Evolutionary conservation across 441 rosid species (phyloP).

Genomic region (Euphorbia schlechtendalii): DNA sequence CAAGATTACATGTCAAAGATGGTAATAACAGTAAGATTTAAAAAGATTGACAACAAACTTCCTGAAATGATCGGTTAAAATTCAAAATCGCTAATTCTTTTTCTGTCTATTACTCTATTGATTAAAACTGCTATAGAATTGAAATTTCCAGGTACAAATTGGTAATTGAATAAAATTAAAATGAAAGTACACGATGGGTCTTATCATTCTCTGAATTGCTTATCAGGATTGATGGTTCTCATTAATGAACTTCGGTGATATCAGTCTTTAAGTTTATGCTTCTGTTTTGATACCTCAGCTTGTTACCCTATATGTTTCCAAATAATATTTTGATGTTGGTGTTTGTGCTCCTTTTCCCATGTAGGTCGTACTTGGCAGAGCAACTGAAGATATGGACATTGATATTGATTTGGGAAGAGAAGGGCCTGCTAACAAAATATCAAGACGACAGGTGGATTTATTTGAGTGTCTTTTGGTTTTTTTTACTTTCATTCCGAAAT

Average conservation of each 20-base stretch:
- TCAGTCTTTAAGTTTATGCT: not conserved
- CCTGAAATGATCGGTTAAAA: not conserved
- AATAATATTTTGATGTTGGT: slow-evolving; percentile 8
- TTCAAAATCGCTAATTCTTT: not conserved
- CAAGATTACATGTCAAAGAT: not conserved
- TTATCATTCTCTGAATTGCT: not conserved
- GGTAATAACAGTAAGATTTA: not conserved
- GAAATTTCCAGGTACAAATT: not conserved
- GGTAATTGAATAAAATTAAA: not conserved
- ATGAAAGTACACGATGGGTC: not conserved
- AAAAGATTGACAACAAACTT: not conserved
- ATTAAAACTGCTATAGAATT: not conserved
- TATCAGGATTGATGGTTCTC: not conserved
- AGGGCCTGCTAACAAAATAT: slow-evolving; percentile 74
- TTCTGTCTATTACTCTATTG: not conserved
- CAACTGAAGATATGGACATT: slow-evolving; percentile 61
- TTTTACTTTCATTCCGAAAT: slow-evolving; percentile 5
- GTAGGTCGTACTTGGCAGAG: slow-evolving; percentile 87
- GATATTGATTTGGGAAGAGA: slow-evolving; percentile 89
- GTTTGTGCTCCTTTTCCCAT: slow-evolving; percentile 11
- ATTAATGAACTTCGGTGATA: not conserved
- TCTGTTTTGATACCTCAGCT: not conserved
- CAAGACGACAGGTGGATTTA: slow-evolving; percentile 73
- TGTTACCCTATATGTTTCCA: not conserved
- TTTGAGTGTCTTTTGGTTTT: slow-evolving; percentile 16